phyloP scores from a whole-genome alignment of 202 grass and related monocot species.

The Thinopyrum obtusiflorum region DNA sequence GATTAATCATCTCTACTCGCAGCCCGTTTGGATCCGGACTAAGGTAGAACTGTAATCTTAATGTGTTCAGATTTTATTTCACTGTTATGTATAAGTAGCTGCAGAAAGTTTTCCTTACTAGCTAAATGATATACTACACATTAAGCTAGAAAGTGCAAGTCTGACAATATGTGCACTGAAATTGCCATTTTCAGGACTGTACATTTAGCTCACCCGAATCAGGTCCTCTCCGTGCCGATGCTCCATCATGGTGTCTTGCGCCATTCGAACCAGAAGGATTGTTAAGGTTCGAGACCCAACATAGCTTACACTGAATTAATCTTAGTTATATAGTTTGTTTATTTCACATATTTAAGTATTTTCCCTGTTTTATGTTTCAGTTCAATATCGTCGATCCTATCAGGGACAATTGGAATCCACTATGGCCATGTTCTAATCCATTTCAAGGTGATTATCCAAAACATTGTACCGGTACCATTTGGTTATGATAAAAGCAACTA shows the following conservation, averaged over 20 bases:
- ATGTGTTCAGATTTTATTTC: background rate
- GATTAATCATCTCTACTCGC: conserved; percentile 64
- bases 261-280: conserved; percentile 76
- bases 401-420: conserved; percentile 63
- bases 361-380: conserved; percentile 20
- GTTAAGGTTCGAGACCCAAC: conserved; percentile 41
- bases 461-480: background rate
- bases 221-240: conserved; percentile 41
- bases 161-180: background rate
- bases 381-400: conserved; percentile 54
- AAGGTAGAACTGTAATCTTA: conserved; percentile 31
- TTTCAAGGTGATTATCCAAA: conserved; percentile 42
- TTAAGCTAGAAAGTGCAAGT: background rate
- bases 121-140: background rate
- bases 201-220: conserved; percentile 49
- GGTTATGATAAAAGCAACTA: background rate
- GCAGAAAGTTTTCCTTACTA: background rate
- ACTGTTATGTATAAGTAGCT: background rate
- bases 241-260: conserved; percentile 53
- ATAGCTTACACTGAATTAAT: background rate
- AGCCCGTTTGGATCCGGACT: conserved; percentile 71
- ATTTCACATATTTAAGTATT: background rate
- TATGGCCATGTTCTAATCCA: conserved; percentile 53
- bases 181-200: conserved; percentile 40
- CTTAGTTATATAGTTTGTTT: background rate